Evolutionary conservation across 768 basidiomycete species (phyloP), one percentile per base, ranked within the genome.

Genomic region (Dentipellis fragilis): DNA sequence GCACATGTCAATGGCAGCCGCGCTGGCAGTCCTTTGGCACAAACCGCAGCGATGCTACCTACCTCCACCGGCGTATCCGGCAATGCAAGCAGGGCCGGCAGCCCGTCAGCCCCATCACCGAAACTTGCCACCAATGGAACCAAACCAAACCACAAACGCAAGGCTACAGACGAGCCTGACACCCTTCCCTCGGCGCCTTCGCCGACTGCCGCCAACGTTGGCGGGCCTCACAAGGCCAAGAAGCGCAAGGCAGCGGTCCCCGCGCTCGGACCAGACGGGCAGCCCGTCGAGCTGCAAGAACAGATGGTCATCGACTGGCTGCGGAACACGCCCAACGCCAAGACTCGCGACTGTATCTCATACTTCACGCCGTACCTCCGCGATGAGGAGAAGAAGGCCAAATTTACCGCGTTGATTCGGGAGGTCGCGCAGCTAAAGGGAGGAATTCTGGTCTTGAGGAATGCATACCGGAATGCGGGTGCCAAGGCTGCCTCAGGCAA

Each of bases 341-440:
- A 81, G 54, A 91, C 89, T 36, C 75, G 83, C 57, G 87, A 89
- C 62, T 89, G 88, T 64, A 90, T 91, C 58, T 80, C 81, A 52
- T 78, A 88, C 65, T 92, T 91, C 65, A 83, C 83, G 58, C 81
- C 82, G 14, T 90, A 87, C 62, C 67, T 91, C 52, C 83, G 80
- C 34, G 83, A 83, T 63, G 76, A 76, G 49, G 78, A 75, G 60
- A 85, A 83, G 74, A 89, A 89, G 76, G 65, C 68, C 49, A 81
- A 77, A 68, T 89, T 92, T 65, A 86, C 88, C n/a, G 77, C 75
- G 10, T 75, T 92, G 68, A 84, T 92, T 48, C 84, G 86, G 72
- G 83, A 89, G 68, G 82, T 89, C 47, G 89, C 89, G 17, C 75
- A 79, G 66, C 66, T 90, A 68, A 85, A 81, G 71, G 77, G 76